Conservation (phyloP, 2,329 filamentous ascomycete genomes). For the Penicillium frequentans region DNA sequence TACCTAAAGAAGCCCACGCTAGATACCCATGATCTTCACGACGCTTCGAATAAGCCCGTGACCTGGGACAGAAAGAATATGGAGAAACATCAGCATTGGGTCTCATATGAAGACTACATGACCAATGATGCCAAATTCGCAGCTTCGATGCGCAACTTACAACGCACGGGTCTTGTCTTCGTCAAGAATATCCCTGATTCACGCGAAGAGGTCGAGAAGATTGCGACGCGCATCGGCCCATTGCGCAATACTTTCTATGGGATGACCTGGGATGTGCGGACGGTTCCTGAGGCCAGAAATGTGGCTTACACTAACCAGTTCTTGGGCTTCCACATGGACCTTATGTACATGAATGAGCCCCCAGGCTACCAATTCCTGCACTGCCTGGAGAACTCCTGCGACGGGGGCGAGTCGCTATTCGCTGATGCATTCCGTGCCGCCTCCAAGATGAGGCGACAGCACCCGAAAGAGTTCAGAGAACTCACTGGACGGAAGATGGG, state of each 20-base stretch:
- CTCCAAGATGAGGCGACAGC: slow-evolving; percentile 10
- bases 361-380: slow-evolving; percentile 86
- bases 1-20: slow-evolving; percentile 12
- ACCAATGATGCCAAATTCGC: slow-evolving; percentile 57
- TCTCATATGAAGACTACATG: slow-evolving; percentile 74
- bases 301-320: slow-evolving; percentile 83
- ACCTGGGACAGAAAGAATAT: slow-evolving; percentile 42
- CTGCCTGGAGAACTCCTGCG: slow-evolving; percentile 76
- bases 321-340: slow-evolving; percentile 88
- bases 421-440: slow-evolving; percentile 70
- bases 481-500: slow-evolving; percentile 51
- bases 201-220: slow-evolving; percentile 63
- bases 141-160: slow-evolving; percentile 62
- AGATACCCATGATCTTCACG: slow-evolving; percentile 19
- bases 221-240: slow-evolving; percentile 72
- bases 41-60: slow-evolving; percentile 26
- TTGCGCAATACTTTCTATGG: slow-evolving; percentile 91
- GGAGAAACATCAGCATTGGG: slow-evolving; percentile 50
- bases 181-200: slow-evolving; percentile 70
- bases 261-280: slow-evolving; percentile 82
- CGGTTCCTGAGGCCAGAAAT: slow-evolving; percentile 80
- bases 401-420: slow-evolving; percentile 84
- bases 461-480: slow-evolving; percentile 18
- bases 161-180: slow-evolving; percentile 71
- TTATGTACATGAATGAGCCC: slow-evolving; percentile 78